These are phyloP conservation scores for Lactifluus pinguis DNA, from an alignment of 768 basidiomycete genomes.

Conservation along the genomic window DNA sequence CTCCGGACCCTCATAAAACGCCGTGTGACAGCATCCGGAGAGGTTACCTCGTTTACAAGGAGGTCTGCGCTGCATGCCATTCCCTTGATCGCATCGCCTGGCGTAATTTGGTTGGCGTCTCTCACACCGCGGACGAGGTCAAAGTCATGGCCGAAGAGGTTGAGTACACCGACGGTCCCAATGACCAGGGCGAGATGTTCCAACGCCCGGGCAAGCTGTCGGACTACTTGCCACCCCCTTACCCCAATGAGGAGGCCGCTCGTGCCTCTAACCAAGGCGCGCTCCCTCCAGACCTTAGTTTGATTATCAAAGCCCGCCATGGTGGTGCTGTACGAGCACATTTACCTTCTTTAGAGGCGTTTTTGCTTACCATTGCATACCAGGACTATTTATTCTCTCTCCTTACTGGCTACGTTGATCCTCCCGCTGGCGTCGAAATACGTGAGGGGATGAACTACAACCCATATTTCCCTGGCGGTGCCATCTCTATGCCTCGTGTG, in stretches of 20 bases:
- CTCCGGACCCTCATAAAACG: constrained; percentile 11
- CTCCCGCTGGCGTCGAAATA: constrained; percentile 89
- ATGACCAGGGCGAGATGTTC: constrained; percentile 96
- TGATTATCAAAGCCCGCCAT: constrained; percentile 98
- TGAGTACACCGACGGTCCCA: constrained; percentile 94
- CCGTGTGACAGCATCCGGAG: constrained; percentile 67
- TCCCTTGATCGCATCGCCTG: constrained; percentile 99
- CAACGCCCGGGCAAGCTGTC: constrained; percentile 96
- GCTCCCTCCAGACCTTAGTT: constrained; percentile 90
- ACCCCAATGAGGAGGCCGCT: constrained; percentile 97
- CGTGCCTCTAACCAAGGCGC: constrained; percentile 91
- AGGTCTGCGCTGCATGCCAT: constrained; percentile 98
- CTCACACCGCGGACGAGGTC: constrained; percentile 86
- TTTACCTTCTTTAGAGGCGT: not conserved
- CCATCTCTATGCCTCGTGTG: constrained; percentile 96
- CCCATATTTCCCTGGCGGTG: constrained; percentile 98
- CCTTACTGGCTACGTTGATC: constrained; percentile 93
- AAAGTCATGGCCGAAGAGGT: constrained; percentile 92
- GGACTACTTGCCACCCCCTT: constrained; percentile 91
- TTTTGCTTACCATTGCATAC: not conserved
- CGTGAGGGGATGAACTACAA: constrained; percentile 99
- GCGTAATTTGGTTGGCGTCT: constrained; percentile 98
- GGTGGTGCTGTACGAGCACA: constrained; percentile 76
- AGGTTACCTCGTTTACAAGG: constrained; percentile 95
- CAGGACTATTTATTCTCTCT: constrained; percentile 97